These are phyloP conservation scores for Eutrema yunnanense DNA, from an alignment of 345 rosid species.

Conservation along the genomic window DNA sequence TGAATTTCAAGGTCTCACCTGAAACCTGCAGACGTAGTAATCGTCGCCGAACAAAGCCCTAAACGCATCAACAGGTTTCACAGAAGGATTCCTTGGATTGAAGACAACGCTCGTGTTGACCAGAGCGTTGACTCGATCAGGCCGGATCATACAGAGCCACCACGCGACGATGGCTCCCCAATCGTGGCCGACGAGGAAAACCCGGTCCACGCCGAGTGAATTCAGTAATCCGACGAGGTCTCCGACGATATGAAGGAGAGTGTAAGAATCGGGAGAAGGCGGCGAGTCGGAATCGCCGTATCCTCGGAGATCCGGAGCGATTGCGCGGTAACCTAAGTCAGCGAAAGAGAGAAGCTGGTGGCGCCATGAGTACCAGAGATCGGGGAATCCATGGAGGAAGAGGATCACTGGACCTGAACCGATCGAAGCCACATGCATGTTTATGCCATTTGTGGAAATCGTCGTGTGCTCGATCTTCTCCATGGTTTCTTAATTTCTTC, in stretches of 20 bases:
- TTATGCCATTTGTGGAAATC: conserved; percentile 52
- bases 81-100: conserved; percentile 42
- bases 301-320: conserved; percentile 80
- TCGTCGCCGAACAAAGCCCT: conserved; percentile 59
- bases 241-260: conserved; percentile 45
- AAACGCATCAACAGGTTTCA: conserved; percentile 36
- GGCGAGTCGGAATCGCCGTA: conserved; percentile 68
- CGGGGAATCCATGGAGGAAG: conserved; percentile 71
- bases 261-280: conserved; percentile 33
- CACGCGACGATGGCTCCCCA: conserved; percentile 77
- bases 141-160: conserved; percentile 52
- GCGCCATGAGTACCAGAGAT: conserved; percentile 77
- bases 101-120: conserved; percentile 52
- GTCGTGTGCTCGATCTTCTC: conserved; percentile 60
- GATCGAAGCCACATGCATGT: conserved; percentile 58
- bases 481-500: conserved; percentile 37
- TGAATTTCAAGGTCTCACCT: conserved; percentile 35
- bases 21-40: conserved; percentile 68
- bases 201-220: conserved; percentile 36
- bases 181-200: conserved; percentile 69
- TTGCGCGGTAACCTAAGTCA: conserved; percentile 49
- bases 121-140: conserved; percentile 66
- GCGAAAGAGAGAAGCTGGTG: conserved; percentile 66
- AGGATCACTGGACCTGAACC: conserved; percentile 55
- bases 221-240: conserved; percentile 50